Conservation (phyloP, 164 flowering plant genomes). For the Santalum album region DNA sequence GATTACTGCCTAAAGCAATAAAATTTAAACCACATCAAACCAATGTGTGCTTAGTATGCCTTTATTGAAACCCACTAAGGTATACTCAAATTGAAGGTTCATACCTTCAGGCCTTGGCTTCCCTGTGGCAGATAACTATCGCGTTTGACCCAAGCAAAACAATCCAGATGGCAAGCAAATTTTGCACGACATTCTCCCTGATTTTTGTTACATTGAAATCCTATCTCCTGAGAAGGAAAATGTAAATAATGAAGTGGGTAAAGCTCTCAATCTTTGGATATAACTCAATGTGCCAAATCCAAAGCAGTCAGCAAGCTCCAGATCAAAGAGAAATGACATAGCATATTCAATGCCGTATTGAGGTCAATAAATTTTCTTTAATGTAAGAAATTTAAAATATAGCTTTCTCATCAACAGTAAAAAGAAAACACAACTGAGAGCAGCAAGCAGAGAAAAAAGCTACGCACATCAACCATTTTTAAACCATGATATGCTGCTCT, state of each 20-base stretch:
- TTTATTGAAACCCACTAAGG: too few species aligned
- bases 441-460: background rate
- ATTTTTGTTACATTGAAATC: conserved; percentile 80
- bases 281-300: too few species aligned
- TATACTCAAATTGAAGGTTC: background rate
- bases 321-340: too few species aligned
- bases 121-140: conserved; percentile 99
- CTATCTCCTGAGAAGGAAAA: conserved; percentile 50
- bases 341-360: too few species aligned
- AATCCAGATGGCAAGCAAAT: conserved; percentile 98
- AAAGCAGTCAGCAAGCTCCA: too few species aligned
- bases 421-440: background rate
- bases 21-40: too few species aligned
- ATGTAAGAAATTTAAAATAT: background rate
- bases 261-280: too few species aligned
- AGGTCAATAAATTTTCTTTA: too few species aligned
- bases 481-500: conserved; percentile 91
- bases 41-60: too few species aligned
- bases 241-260: too few species aligned
- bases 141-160: conserved; percentile 99
- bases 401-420: too few species aligned
- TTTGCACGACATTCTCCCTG: conserved; percentile 97
- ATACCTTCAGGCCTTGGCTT: conserved; percentile 95
- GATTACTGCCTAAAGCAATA: too few species aligned
- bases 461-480: conserved; percentile 68